Base-by-base conservation (phyloP, 2,329 filamentous ascomycete genomes). In the Stylonectria norvegica region DNA sequence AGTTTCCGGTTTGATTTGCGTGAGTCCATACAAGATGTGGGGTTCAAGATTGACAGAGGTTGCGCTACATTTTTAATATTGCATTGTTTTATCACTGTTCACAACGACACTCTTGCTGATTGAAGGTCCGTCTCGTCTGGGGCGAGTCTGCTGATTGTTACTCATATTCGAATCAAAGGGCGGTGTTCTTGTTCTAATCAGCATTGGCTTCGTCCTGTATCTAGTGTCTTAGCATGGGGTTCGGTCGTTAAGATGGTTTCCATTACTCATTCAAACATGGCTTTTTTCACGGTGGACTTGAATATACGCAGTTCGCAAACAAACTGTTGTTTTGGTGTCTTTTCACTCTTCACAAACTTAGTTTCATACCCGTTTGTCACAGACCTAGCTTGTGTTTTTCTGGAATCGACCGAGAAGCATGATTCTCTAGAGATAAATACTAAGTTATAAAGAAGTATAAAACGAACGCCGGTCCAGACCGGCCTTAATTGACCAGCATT, bases 1-100 rank as follows among this genome's bases (percentile, higher is more conserved):
- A 58, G 5, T 63, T 58, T 27, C 45, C 45, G 10, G 46, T 32
- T 25, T 56, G 43, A 55, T 23, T 38, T 34, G 8, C 20, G 33
- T 39, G 23, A 9, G 20, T 36, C 34, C 11, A 5, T 12, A 17
- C 20, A 30, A 15, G 25, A 14, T 25, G 27, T 34, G 10, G 10
- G 34, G 12, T 11, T 40, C 38, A 31, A 18, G 5, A 16, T 29
- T 31, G 25, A 29, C 28, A 23, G 32, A 31, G 40, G 36, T 19
- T 37, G 40, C 40, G 41, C 40, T 32, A 35, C 30, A 10, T 10
- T 18, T 17, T 33, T 33, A 14, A 7, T 10, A 33, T 33, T 18
- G 30, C 30, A 33, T 18, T 16, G 5, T 33, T n/a, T n/a, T n/a
- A n/a, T n/a, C n/a, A n/a, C n/a, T n/a, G n/a, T n/a, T n/a, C n/a